phyloP scores from a whole-genome alignment of 1,284 basidiomycete species.

The Fomitopsis palustris region DNA sequence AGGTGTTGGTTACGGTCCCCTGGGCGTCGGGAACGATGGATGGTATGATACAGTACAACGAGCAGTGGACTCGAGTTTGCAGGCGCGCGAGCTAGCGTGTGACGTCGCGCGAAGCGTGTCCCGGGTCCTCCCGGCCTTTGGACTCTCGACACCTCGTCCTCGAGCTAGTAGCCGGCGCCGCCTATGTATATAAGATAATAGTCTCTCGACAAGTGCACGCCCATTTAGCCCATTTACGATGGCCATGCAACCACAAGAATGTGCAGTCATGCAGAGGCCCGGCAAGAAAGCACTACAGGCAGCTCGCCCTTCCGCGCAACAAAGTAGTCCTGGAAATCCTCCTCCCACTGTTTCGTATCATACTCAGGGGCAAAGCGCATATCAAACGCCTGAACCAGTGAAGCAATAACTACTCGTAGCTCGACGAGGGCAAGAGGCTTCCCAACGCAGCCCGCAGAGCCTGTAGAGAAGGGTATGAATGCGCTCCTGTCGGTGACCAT shows the following conservation, averaged over 20 bases:
- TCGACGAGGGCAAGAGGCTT: slow-evolving; percentile 21
- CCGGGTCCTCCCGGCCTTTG: background rate
- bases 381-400: background rate
- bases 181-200: no score
- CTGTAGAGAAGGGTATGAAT: slow-evolving; percentile 22
- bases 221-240: no score
- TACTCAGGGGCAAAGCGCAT: background rate
- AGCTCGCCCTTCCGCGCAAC: background rate
- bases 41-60: background rate
- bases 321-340: background rate
- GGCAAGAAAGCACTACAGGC: background rate
- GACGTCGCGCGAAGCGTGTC: slow-evolving; percentile 1
- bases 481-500: slow-evolving; percentile 14
- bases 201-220: no score
- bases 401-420: background rate
- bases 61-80: background rate
- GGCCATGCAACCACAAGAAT: no score
- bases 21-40: background rate
- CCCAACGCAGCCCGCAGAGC: slow-evolving; percentile 23
- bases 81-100: background rate
- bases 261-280: no score
- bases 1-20: background rate
- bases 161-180: no score
- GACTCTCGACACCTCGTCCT: background rate
- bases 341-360: background rate